Evolutionary conservation across 2,329 filamentous ascomycete genomes (phyloP), one percentile per base, ranked within the genome.

Genomic region (Lachnellula willkommii): DNA sequence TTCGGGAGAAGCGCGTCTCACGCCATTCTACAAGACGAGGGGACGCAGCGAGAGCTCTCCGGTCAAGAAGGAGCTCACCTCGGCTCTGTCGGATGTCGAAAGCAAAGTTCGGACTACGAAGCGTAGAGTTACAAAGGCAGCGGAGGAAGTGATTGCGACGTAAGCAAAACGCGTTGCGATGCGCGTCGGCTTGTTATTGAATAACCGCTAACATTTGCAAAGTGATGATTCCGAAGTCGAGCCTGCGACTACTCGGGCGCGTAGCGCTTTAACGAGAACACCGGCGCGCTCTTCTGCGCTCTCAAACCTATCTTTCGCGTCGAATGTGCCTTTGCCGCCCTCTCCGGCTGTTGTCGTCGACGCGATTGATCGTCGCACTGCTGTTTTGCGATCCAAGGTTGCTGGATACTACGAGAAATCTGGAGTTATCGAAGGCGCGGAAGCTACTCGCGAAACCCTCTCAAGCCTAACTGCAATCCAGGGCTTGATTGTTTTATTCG

Each of bases 301-400:
- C 28, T 60, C 66, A 14, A 64, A 62, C 47, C 52, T 67, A 22
- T 60, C 63, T 5, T 79, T 82, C 46, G 63, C 57, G 71, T 76
- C 64, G 56, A 84, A 82, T 66, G 81, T 91, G 51, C 82, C 85
- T n/a, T 77, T 95, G 51, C 90, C 90, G 22, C 84, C 90, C 8
- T 91, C 90, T 2, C 91, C 91, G 5, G 85, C 88, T 42, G 84
- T 88, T 58, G 85, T 95, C 37, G 88, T 87, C 40, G 78, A 87
- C 63, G 84, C 83, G 60, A 84, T 95, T 69, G 91, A 94, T 73
- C 84, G 81, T 67, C 84, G 82, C 59, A 83, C 86, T 8, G 70
- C 84, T 46, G 81, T 81, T 15, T 73, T 94, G 57, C 85, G 88
- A 69, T 78, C 81, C 53, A 83, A 85, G 69, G 82, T 87, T 62